These are phyloP conservation scores for Irpex rosettiformis DNA, from an alignment of 1,284 basidiomycete species.

Conservation along the genomic window DNA sequence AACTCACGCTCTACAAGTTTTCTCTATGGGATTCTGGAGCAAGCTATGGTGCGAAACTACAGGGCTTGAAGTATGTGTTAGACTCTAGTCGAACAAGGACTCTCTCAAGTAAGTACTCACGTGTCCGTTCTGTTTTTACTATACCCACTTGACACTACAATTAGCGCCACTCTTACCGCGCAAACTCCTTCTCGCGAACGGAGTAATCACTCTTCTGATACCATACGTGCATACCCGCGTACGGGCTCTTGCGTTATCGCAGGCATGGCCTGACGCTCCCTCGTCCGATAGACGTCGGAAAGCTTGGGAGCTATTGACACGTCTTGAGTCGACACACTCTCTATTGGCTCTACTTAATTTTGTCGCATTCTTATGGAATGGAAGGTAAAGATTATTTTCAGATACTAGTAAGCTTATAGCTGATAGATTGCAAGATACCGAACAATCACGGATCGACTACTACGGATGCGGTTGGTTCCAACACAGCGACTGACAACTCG, in stretches of 20 bases:
- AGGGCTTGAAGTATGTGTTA: constrained; percentile 69
- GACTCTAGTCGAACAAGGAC: too few relatives aligned
- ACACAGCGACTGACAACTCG: constrained; percentile 69
- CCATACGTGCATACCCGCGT: constrained; percentile 80
- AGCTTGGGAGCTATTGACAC: constrained; percentile 71
- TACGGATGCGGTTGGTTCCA: constrained; percentile 80
- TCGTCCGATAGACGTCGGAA: constrained; percentile 72
- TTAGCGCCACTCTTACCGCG: constrained; percentile 54
- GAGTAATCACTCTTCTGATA: constrained; percentile 70
- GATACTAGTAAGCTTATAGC: constrained; percentile 4
- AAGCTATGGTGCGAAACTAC: constrained; percentile 89
- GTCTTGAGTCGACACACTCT: constrained; percentile 64
- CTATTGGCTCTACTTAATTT: constrained; percentile 73
- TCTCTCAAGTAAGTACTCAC: not conserved
- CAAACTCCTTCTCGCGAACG: constrained; percentile 63
- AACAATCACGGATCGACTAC: constrained; percentile 77
- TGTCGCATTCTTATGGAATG: constrained; percentile 81
- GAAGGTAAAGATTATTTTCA: constrained; percentile 55
- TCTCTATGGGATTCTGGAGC: constrained; percentile 80
- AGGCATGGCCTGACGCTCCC: constrained; percentile 88
- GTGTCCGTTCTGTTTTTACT: not conserved
- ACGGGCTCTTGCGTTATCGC: constrained; percentile 73
- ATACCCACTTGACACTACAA: constrained; percentile 4
- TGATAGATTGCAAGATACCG: constrained; percentile 61
- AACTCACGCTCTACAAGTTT: constrained; percentile 79